Base-by-base conservation (phyloP, 805 yeast genomes). In the Saturnispora quitensis region DNA sequence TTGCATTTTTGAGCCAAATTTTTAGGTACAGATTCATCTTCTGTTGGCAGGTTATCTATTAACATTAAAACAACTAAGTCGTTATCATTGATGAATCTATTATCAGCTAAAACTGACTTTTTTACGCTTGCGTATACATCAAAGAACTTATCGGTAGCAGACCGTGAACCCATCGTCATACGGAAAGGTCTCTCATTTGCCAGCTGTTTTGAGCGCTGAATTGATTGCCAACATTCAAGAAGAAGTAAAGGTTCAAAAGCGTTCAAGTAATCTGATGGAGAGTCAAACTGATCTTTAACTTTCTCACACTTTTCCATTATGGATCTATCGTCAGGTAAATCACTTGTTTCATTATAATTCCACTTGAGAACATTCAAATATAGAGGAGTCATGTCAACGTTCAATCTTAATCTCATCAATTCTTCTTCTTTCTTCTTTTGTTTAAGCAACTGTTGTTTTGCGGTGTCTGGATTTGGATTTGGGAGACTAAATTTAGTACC, bases 181-280 rank as follows among this genome's bases (percentile, higher is more conserved):
- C 75, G 75, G 63, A 90, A 84, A 0, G 95, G 89, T 5, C 60
- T 67, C 47, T 76, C 77, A 9, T 76, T 77, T 15, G 71, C 69
- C 17, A 86, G 79, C 47, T 79, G 80, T 55, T 85, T 81, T 0
- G 93, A 81, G 4, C 87, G 75, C 57, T 81, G 84, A 27, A 93
- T 77, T 0, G 88, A 85, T 61, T 90, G 96, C 97, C 98, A 95
- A 56, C 96, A 86, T 68, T 93, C 99, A 40, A 91, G 68, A 63
- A 90, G 68, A 43, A 93, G 69, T 43, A 93, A 72, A 0, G 99
- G 99, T 57, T 83, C 86, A 65, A 88, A 84, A 1, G 78, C 73
- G 35, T 72, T 70, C 46, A 77, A 77, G 61, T 95, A 93, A 3
- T 85, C 89, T n/a, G 69, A 71, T 4, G 81, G 80, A 48, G 77